A percentile compares a stretch with the other conserved stretches of the same genome.
Conservation (phyloP, 352 stramenopile species). For the Globisporangium yorkense region DNA sequence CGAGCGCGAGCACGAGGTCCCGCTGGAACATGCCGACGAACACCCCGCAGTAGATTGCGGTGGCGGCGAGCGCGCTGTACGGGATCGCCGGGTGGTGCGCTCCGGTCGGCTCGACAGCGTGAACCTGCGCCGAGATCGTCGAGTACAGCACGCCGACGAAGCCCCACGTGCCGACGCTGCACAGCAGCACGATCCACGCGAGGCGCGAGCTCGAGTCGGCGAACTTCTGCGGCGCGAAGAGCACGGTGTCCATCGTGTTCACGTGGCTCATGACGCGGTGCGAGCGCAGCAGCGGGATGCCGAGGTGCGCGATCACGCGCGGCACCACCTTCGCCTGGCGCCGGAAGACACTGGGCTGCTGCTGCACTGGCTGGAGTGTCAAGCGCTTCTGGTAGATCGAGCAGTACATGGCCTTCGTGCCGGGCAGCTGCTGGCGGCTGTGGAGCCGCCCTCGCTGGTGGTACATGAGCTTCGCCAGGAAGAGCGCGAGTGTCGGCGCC, state of each 20-base stretch:
- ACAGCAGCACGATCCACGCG: slow-evolving; percentile 4
- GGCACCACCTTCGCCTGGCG: slow-evolving; percentile 3
- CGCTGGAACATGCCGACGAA: slow-evolving; percentile 18
- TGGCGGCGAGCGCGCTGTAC: slow-evolving; percentile 10
- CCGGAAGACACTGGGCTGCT: neutral
- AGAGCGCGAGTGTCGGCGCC: slow-evolving; percentile 16
- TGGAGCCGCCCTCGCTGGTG: slow-evolving; percentile 4
- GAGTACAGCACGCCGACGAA: slow-evolving; percentile 8
- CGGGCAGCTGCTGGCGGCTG: slow-evolving; percentile 1
- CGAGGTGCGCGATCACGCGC: neutral
- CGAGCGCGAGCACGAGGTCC: slow-evolving; percentile 13
- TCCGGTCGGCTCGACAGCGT: neutral
- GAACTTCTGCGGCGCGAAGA: neutral
- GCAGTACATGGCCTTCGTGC: slow-evolving; percentile 13
- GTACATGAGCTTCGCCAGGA: slow-evolving; percentile 15
- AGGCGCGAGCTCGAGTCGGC: neutral
- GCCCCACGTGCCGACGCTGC: slow-evolving; percentile 10
- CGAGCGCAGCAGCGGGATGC: slow-evolving; percentile 14
- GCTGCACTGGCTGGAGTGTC: slow-evolving; percentile 4
- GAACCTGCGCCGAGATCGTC: slow-evolving; percentile 12
- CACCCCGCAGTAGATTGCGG: slow-evolving; percentile 8
- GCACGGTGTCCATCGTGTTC: slow-evolving; percentile 12
- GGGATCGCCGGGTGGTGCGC: slow-evolving; percentile 3
- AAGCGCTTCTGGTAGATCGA: slow-evolving; percentile 16
- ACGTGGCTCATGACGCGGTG: slow-evolving; percentile 7